Conservation (phyloP, 2,329 filamentous ascomycete genomes). For the Aspergillus cejpii region DNA sequence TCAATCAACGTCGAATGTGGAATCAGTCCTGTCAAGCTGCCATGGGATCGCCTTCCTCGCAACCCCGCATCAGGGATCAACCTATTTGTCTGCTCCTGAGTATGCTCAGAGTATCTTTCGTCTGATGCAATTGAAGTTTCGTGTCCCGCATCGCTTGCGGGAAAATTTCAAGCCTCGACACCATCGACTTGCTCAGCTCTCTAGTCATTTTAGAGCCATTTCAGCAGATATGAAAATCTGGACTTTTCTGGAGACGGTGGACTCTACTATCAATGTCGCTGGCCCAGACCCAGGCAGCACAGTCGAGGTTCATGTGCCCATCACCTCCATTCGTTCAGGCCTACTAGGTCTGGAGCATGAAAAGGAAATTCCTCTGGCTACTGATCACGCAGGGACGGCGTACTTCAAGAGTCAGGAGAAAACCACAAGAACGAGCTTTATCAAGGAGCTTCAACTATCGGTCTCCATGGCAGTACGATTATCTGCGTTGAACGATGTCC, state of each 20-base stretch:
- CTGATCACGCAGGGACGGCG: conserved; percentile 29
- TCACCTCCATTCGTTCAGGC: conserved; percentile 46
- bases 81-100: conserved; percentile 54
- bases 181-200: conserved; percentile 42
- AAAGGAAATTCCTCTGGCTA: conserved; percentile 27
- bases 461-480: conserved; percentile 20
- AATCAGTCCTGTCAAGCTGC: conserved; percentile 49
- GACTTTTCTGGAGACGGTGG: conserved; percentile 58
- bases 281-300: conserved; percentile 36
- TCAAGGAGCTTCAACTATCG: conserved; percentile 20
- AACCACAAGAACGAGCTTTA: conserved; percentile 25
- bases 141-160: conserved; percentile 48
- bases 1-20: conserved; percentile 20
- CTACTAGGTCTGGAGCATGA: conserved; percentile 30
- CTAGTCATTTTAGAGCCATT: conserved; percentile 52
- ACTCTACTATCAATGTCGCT: conserved; percentile 49
- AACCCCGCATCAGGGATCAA: conserved; percentile 57
- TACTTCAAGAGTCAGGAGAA: conserved; percentile 26
- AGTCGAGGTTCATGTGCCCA: conserved; percentile 53
- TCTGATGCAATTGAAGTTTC: conserved; percentile 47
- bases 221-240: conserved; percentile 55
- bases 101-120: conserved; percentile 51
- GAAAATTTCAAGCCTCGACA: conserved; percentile 49
- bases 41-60: conserved; percentile 59
- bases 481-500: conserved; percentile 36